Percentiles rank a stretch among this genome's conserved stretches.
Evolutionary conservation across 495 filamentous ascomycete species (phyloP).

Genomic region (Podospora didyma): DNA sequence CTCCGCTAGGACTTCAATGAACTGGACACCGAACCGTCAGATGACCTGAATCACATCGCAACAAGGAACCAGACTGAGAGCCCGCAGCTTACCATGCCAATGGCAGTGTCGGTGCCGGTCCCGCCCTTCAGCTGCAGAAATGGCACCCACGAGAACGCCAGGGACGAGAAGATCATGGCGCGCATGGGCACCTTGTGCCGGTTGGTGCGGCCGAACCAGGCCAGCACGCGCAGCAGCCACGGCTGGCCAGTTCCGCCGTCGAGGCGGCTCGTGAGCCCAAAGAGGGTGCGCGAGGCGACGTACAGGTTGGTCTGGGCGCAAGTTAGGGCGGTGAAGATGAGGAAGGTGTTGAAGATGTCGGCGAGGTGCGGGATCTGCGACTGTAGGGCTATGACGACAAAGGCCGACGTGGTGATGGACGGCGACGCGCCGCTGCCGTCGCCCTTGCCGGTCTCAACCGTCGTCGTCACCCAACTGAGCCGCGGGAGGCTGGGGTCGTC

Average conservation of each 20-base stretch:
- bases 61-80: neutral
- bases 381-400: conserved; percentile 32
- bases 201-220: conserved; percentile 36
- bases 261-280: conserved; percentile 32
- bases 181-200: conserved; percentile 36
- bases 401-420: conserved; percentile 25
- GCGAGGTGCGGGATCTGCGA: conserved; percentile 13
- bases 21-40: conserved; percentile 16
- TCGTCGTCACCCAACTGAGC: conserved; percentile 10
- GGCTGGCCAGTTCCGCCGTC: conserved; percentile 25
- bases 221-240: conserved; percentile 17
- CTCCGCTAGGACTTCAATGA: conserved; percentile 28
- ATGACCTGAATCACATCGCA: neutral
- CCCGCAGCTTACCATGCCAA: conserved; percentile 3
- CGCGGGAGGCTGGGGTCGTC: conserved; percentile 13
- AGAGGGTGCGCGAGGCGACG: conserved; percentile 38
- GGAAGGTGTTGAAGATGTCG: conserved; percentile 19
- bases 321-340: conserved; percentile 19
- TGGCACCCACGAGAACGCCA: conserved; percentile 21
- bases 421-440: neutral
- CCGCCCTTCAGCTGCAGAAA: conserved; percentile 26
- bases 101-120: neutral
- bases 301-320: conserved; percentile 40
- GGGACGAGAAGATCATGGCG: conserved; percentile 33
- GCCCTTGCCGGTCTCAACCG: neutral